Conservation (phyloP, 78 protist species). For the Corallochytrium limacisporum region DNA sequence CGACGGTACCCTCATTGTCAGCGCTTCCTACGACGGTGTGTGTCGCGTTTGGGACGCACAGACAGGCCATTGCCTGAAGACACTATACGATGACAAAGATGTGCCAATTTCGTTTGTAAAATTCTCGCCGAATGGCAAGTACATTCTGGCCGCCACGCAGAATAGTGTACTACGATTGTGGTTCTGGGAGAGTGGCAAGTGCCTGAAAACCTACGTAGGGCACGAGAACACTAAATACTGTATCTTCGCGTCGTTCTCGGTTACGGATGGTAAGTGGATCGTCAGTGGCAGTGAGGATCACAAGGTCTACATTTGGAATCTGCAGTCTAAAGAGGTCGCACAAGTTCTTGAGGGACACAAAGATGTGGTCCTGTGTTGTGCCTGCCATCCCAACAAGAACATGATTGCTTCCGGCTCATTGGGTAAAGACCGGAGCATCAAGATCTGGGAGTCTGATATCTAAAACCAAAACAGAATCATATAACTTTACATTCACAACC, state of each 20-base stretch:
- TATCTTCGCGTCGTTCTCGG: constrained; percentile 44
- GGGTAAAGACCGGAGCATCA: constrained; percentile 33
- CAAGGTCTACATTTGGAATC: constrained; percentile 53
- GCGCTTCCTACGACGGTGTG: constrained; percentile 64
- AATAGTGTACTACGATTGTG: constrained; percentile 56
- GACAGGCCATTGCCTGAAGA: constrained; percentile 67
- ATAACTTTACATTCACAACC: too few relatives aligned
- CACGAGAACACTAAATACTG: constrained; percentile 62
- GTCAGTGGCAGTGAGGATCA: constrained; percentile 70
- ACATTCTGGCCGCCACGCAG: constrained; percentile 57
- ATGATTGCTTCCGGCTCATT: constrained; percentile 65
- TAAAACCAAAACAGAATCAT: too few relatives aligned
- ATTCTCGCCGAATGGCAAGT: constrained; percentile 79
- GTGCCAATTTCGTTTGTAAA: constrained; percentile 62
- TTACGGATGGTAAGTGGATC: constrained; percentile 36
- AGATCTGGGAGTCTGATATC: constrained; percentile 35
- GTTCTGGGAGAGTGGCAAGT: constrained; percentile 48
- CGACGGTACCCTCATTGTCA: constrained; percentile 77
- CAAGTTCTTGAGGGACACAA: constrained; percentile 59
- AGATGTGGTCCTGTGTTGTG: constrained; percentile 51
- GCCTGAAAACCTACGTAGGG: constrained; percentile 62
- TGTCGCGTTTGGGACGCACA: constrained; percentile 79
- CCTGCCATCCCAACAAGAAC: constrained; percentile 56
- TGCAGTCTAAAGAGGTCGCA: constrained; percentile 50
- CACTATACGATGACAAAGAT: constrained; percentile 54